Conservation (phyloP, 257 asterid genomes). For the Coffea eugenioides region DNA sequence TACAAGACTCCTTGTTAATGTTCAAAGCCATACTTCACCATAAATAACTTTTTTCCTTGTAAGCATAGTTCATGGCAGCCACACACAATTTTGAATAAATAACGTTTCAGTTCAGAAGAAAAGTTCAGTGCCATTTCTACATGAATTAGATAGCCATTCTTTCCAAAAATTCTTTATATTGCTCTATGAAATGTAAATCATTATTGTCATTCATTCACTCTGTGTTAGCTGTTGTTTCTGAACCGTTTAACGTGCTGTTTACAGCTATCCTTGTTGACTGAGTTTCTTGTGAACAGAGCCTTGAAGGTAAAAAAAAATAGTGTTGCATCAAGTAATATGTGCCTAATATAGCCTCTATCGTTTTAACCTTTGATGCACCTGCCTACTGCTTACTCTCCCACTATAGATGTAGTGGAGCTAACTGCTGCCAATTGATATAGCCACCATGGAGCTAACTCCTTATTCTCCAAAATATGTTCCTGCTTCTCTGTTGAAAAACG, state of each 20-base stretch:
- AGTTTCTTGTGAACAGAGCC: background rate
- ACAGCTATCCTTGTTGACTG: background rate
- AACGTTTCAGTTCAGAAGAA: slow-evolving; percentile 4
- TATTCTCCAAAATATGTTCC: background rate
- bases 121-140: background rate
- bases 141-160: slow-evolving; percentile 1
- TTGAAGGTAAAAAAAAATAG: background rate
- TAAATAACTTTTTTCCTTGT: slow-evolving; percentile 28
- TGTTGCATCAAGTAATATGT: background rate
- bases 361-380: background rate
- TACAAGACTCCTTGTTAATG: slow-evolving; percentile 74
- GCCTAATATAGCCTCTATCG: background rate
- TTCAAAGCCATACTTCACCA: slow-evolving; percentile 57
- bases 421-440: no score
- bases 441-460: background rate
- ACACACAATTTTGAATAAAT: slow-evolving; percentile 26
- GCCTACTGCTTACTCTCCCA: background rate
- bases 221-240: background rate
- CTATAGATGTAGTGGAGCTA: no score
- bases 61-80: slow-evolving; percentile 30
- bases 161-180: background rate
- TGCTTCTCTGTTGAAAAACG: background rate
- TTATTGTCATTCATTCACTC: background rate
- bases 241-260: background rate
- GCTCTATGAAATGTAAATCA: slow-evolving; percentile 8